Evolutionary conservation across 2,329 filamentous ascomycete genomes (phyloP).

Genomic region (Penicillium sp.): DNA sequence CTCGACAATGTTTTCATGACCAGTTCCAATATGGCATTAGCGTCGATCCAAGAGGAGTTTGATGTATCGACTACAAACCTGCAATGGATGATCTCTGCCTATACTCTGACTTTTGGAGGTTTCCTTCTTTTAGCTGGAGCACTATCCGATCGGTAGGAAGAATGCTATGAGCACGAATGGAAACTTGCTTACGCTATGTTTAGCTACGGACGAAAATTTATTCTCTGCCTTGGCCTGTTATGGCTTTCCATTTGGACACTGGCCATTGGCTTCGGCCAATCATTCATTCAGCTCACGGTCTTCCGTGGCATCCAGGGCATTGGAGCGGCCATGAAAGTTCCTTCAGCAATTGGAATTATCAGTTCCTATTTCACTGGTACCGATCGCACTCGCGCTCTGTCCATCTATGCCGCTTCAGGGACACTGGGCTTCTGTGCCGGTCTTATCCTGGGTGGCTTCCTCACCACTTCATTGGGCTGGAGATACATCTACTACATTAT

Average conservation of each 20-base stretch:
- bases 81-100: conserved; percentile 45
- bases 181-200: background rate
- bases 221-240: conserved; percentile 39
- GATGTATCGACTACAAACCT: conserved; percentile 34
- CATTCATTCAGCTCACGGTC: conserved; percentile 39
- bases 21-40: conserved; percentile 42
- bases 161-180: background rate
- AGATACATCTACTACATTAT: conserved; percentile 41
- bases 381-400: conserved; percentile 40
- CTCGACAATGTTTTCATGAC: conserved; percentile 49
- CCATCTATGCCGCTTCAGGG: conserved; percentile 41
- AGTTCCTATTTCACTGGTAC: conserved; percentile 41
- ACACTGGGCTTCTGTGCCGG: conserved; percentile 43
- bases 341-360: conserved; percentile 49
- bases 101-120: conserved; percentile 42
- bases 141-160: conserved; percentile 15
- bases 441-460: conserved; percentile 40
- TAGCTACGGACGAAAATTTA: conserved; percentile 39
- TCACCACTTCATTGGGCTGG: conserved; percentile 41
- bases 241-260: conserved; percentile 38
- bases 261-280: conserved; percentile 41
- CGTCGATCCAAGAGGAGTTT: conserved; percentile 42
- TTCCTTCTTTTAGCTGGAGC: conserved; percentile 10
- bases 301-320: conserved; percentile 49
- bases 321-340: conserved; percentile 48